phyloP scores from a whole-genome alignment of 2,329 filamentous ascomycete genomes.

The Alternaria sp. region DNA sequence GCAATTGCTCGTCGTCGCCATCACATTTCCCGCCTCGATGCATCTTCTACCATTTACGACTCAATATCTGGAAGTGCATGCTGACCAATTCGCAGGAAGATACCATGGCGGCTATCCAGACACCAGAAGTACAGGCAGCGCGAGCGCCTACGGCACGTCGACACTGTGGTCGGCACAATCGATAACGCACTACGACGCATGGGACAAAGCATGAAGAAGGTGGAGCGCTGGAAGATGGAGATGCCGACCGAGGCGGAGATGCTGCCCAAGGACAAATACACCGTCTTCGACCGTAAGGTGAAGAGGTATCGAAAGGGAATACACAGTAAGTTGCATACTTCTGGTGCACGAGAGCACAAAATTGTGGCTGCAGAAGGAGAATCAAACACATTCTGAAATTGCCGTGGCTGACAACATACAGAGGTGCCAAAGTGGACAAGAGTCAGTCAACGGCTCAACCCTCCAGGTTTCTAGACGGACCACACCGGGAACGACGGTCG shows the following conservation, averaged over 20 bases:
- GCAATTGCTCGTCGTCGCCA: not conserved
- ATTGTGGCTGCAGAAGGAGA: not conserved
- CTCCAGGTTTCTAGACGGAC: slow-evolving; percentile 78
- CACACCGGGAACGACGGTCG: not conserved
- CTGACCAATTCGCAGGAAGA: slow-evolving; percentile 70
- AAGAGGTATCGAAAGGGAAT: slow-evolving; percentile 96
- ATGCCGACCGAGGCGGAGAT: slow-evolving; percentile 98
- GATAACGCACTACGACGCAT: slow-evolving; percentile 77
- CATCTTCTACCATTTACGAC: slow-evolving; percentile 7
- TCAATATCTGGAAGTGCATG: not conserved
- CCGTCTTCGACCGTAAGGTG: slow-evolving; percentile 94
- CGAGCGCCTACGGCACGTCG: slow-evolving; percentile 67
- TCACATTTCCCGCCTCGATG: not conserved
- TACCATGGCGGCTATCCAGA: slow-evolving; percentile 90
- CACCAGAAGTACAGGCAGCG: slow-evolving; percentile 56
- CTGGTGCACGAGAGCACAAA: too few species aligned
- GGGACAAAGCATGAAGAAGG: slow-evolving; percentile 71
- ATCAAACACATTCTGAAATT: not conserved
- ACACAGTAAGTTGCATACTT: slow-evolving; percentile 74
- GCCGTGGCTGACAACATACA: slow-evolving; percentile 49
- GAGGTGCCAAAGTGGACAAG: slow-evolving; percentile 78
- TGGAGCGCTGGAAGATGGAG: slow-evolving; percentile 90
- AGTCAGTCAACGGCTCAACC: slow-evolving; percentile 91
- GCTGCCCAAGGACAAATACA: slow-evolving; percentile 96
- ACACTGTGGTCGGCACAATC: slow-evolving; percentile 83